phyloP scores from a whole-genome alignment of 2,329 filamentous ascomycete species.

The Ophiosphaerella narmari region DNA sequence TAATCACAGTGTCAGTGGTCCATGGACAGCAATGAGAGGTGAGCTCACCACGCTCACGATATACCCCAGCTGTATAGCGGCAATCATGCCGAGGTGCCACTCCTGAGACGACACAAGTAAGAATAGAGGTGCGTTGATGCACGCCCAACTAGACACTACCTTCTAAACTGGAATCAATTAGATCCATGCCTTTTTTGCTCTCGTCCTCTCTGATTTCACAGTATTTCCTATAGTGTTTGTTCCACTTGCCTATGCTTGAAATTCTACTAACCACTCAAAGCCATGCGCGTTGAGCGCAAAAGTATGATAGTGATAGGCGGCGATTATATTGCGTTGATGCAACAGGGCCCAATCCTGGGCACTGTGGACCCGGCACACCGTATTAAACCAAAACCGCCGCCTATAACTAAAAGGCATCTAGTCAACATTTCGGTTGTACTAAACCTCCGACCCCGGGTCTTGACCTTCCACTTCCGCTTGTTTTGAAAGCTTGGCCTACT shows the following conservation, averaged over 20 bases:
- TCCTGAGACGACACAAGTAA: not conserved
- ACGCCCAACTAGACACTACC: not conserved
- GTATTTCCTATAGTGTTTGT: too few species aligned
- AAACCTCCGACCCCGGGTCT: not conserved
- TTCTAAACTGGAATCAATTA: not conserved
- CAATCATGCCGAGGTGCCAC: not conserved
- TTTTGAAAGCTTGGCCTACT: conserved; percentile 4
- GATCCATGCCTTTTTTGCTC: too few species aligned
- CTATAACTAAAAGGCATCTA: not conserved
- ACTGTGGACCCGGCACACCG: conserved; percentile 3
- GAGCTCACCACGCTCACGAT: conserved; percentile 12
- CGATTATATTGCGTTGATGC: not conserved
- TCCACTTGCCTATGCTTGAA: not conserved
- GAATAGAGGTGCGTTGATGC: not conserved
- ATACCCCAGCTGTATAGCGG: conserved; percentile 16
- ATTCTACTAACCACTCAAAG: too few species aligned
- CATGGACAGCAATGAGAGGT: conserved; percentile 10
- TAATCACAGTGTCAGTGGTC: conserved; percentile 7
- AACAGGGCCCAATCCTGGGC: conserved; percentile 1
- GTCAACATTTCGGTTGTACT: not conserved
- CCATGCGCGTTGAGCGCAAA: too few species aligned
- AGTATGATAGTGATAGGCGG: not conserved
- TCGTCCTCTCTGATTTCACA: too few species aligned
- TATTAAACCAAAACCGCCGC: conserved; percentile 1
- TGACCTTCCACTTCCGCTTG: conserved; percentile 1